Evolutionary conservation across 805 yeast species (phyloP).

Genomic region (Hanseniaspora valbyensis): DNA sequence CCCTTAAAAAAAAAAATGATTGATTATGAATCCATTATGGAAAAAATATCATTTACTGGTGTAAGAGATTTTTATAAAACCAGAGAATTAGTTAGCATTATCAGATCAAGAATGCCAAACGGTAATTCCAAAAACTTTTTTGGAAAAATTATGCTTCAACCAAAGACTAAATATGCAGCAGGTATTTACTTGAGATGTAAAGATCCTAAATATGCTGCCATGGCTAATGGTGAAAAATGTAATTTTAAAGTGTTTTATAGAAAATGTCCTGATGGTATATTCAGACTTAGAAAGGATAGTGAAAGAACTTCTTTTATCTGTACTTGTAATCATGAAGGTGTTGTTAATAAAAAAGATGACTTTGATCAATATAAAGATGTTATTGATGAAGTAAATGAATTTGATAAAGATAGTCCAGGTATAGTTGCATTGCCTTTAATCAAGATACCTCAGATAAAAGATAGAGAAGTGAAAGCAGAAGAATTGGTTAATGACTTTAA

Average conservation of each 20-base stretch:
- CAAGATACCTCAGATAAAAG: not conserved
- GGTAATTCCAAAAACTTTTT: slow-evolving; percentile 5
- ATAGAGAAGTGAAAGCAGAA: too few relatives aligned
- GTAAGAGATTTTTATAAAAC: slow-evolving; percentile 9
- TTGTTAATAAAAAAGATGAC: not conserved
- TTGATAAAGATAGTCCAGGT: not conserved
- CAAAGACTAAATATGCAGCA: slow-evolving; percentile 7
- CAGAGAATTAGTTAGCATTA: slow-evolving; percentile 9
- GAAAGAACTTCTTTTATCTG: slow-evolving; percentile 8
- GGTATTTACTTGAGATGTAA: slow-evolving; percentile 9
- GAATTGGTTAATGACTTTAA: too few relatives aligned
- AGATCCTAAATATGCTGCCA: not conserved
- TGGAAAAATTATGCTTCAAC: slow-evolving; percentile 10
- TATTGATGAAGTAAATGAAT: not conserved
- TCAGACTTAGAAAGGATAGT: slow-evolving; percentile 3
- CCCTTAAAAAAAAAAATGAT: not conserved
- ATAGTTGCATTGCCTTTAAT: not conserved
- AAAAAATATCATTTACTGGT: not conserved
- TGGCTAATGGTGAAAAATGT: not conserved
- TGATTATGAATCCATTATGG: slow-evolving; percentile 5
- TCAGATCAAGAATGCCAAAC: not conserved
- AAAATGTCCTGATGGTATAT: not conserved
- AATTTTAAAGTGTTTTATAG: slow-evolving; percentile 7
- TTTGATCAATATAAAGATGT: not conserved
- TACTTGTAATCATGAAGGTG: not conserved